Evolutionary conservation across 306 rosid species (phyloP).

Genomic region (Oemleria cerasiformis): DNA sequence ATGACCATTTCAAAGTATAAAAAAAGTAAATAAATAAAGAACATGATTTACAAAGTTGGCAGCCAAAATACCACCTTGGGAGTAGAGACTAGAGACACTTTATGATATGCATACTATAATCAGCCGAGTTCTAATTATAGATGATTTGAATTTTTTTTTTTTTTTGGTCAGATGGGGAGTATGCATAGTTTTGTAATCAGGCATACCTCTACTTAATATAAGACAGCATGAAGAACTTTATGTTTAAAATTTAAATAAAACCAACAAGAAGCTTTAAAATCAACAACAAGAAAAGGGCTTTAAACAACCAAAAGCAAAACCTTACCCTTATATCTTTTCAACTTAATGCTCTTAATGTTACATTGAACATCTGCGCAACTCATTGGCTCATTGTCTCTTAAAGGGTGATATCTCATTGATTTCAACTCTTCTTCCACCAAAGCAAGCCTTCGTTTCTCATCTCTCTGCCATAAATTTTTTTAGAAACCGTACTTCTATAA

Average conservation of each 20-base stretch:
- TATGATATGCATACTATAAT: neutral
- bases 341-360: slow-evolving; percentile 40
- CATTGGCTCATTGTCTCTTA: slow-evolving; percentile 27
- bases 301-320: neutral
- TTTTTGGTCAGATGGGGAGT: neutral
- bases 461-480: slow-evolving; percentile 39
- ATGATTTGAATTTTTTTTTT: neutral
- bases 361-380: slow-evolving; percentile 23
- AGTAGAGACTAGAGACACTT: too few species aligned
- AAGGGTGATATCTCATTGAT: slow-evolving; percentile 70
- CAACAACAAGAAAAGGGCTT: neutral
- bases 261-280: neutral
- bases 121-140: neutral
- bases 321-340: slow-evolving; percentile 43
- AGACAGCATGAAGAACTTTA: neutral
- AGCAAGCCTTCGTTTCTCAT: slow-evolving; percentile 57
- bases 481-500: slow-evolving; percentile 9
- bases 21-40: neutral
- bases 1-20: too few species aligned
- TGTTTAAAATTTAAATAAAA: neutral
- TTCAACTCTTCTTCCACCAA: slow-evolving; percentile 55
- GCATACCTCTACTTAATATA: neutral
- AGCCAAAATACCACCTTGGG: neutral
- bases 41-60: neutral
- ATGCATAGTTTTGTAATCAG: neutral